Conservation (phyloP, 306 rosid genomes). For the Lotus japonicus region DNA sequence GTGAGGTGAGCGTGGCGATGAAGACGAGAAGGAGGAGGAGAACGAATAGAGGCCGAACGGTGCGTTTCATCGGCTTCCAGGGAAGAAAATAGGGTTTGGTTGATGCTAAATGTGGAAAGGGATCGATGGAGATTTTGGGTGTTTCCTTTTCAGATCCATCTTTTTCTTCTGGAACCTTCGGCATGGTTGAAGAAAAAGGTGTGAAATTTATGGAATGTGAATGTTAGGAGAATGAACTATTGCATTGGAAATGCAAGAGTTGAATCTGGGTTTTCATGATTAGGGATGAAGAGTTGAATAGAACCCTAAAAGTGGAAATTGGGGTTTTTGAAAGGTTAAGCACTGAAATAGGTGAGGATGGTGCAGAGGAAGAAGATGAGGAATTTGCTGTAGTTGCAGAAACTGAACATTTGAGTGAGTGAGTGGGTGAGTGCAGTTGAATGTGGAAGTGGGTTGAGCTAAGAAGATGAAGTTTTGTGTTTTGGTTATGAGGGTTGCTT, state of each 20-base stretch:
- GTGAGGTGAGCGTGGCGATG: slow-evolving; percentile 49
- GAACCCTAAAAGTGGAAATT: not conserved
- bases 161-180: slow-evolving; percentile 28
- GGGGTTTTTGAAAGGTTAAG: not conserved
- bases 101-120: slow-evolving; percentile 38
- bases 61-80: slow-evolving; percentile 62
- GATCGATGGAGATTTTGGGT: slow-evolving; percentile 13
- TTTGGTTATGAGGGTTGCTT: not conserved
- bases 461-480: not conserved
- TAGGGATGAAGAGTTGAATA: not conserved
- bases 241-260: not conserved
- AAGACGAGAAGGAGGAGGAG: slow-evolving; percentile 51
- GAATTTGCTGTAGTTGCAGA: slow-evolving; percentile 10
- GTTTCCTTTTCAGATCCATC: slow-evolving; percentile 51
- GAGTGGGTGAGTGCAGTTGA: not conserved
- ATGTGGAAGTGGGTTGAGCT: not conserved
- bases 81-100: slow-evolving; percentile 20
- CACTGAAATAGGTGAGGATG: slow-evolving; percentile 4
- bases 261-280: slow-evolving; percentile 13
- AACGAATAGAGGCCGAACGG: slow-evolving; percentile 60
- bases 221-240: not conserved
- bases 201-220: not conserved
- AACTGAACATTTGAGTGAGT: not conserved
- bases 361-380: slow-evolving; percentile 15
- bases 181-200: slow-evolving; percentile 27